Conservation (phyloP, 1,284 basidiomycete genomes). For the Peniophora sp. region DNA sequence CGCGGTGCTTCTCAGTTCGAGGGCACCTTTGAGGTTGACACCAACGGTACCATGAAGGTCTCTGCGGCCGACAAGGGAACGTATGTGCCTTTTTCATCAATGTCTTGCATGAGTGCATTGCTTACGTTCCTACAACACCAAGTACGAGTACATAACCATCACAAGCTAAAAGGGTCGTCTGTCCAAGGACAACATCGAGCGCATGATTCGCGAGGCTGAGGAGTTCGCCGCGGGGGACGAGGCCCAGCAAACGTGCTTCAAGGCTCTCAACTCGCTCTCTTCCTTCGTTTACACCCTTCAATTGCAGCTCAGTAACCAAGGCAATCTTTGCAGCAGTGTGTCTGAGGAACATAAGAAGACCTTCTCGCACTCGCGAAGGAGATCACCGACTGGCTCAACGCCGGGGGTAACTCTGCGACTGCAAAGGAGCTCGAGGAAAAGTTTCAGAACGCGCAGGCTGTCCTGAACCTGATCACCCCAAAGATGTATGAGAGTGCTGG, state of each 20-base stretch:
- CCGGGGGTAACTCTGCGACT: slow-evolving; percentile 67
- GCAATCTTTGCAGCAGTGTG: slow-evolving; percentile 88
- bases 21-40: slow-evolving; percentile 91
- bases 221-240: slow-evolving; percentile 85
- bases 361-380: slow-evolving; percentile 83
- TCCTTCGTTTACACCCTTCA: slow-evolving; percentile 80
- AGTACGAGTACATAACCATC: slow-evolving; percentile 83
- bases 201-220: slow-evolving; percentile 91
- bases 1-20: slow-evolving; percentile 95
- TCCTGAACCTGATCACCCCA: slow-evolving; percentile 59
- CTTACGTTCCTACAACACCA: slow-evolving; percentile 46
- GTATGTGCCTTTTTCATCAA: slow-evolving; percentile 32
- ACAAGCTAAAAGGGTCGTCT: slow-evolving; percentile 84
- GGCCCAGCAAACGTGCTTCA: slow-evolving; percentile 81
- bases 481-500: slow-evolving; percentile 63
- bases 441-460: slow-evolving; percentile 54
- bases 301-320: slow-evolving; percentile 78
- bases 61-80: slow-evolving; percentile 88
- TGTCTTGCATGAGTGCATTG: background rate
- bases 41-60: slow-evolving; percentile 89
- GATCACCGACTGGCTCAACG: slow-evolving; percentile 86
- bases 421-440: slow-evolving; percentile 92
- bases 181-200: slow-evolving; percentile 81
- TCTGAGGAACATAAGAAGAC: slow-evolving; percentile 85
- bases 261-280: slow-evolving; percentile 75